Evolutionary conservation across 257 asterid species (phyloP).

Genomic region (Rubia yunnanensis): DNA sequence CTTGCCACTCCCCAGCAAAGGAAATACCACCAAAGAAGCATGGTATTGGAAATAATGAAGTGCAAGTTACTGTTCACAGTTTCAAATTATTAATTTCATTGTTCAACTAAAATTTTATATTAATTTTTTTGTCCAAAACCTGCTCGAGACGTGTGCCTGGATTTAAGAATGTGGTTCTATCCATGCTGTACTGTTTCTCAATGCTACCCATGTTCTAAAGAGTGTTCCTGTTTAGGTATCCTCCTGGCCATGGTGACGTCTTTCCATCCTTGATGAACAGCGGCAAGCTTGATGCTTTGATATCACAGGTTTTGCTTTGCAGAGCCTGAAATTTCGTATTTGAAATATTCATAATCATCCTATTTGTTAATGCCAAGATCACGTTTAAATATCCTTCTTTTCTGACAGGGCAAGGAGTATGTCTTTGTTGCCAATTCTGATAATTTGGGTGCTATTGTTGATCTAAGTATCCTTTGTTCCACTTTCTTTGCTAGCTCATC

Average conservation of each 20-base stretch:
- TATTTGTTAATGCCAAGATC: background rate
- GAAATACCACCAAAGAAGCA: constrained; percentile 83
- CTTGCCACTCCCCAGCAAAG: constrained; percentile 76
- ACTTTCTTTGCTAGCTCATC: background rate
- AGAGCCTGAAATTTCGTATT: constrained; percentile 8
- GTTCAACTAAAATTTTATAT: background rate
- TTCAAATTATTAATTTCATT: background rate
- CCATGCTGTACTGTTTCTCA: background rate
- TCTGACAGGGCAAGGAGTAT: constrained; percentile 84
- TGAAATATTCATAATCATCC: background rate
- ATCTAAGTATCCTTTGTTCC: constrained; percentile 78
- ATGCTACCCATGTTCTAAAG: background rate
- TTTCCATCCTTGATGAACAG: constrained; percentile 88
- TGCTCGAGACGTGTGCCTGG: background rate
- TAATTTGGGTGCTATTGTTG: constrained; percentile 95
- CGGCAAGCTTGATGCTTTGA: constrained; percentile 86
- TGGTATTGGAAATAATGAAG: constrained; percentile 35
- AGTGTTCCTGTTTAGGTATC: constrained; percentile 55
- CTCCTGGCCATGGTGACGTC: constrained; percentile 99
- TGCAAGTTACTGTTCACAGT: background rate
- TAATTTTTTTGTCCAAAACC: background rate
- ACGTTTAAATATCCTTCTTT: background rate
- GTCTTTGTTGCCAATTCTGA: constrained; percentile 93
- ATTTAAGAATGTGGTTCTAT: background rate
- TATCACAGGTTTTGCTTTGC: constrained; percentile 56